Conservation (phyloP, 768 basidiomycete genomes). For the Suillus cothurnatus region DNA sequence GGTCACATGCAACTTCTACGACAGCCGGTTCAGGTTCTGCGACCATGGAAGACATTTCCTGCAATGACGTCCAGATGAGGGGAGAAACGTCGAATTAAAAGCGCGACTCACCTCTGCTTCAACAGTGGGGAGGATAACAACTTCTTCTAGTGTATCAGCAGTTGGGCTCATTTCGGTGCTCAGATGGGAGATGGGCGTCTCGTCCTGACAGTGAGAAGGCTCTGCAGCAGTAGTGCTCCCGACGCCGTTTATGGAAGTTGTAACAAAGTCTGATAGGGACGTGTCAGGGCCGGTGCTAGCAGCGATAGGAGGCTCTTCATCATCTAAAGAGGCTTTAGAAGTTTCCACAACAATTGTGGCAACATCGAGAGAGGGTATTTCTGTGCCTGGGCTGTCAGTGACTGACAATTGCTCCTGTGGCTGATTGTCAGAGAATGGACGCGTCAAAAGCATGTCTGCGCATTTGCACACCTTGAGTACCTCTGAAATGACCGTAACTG, state of each 20-base stretch:
- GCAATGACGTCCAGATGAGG: background rate
- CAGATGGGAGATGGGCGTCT: constrained; percentile 1
- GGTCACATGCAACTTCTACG: constrained; percentile 6
- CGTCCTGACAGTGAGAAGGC: background rate
- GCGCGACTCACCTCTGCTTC: background rate
- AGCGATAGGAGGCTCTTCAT: constrained; percentile 5
- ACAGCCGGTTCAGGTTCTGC: background rate
- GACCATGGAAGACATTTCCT: background rate
- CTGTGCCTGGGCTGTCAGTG: background rate
- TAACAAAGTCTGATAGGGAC: constrained; percentile 1
- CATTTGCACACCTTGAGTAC: constrained; percentile 4
- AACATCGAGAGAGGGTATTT: background rate
- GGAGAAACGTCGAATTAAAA: background rate
- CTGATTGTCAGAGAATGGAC: constrained; percentile 5
- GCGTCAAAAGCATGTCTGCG: constrained; percentile 6
- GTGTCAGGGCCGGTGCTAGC: background rate
- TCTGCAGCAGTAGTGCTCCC: constrained; percentile 8
- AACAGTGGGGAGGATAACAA: background rate
- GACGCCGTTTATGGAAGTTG: constrained; percentile 9
- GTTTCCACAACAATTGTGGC: background rate
- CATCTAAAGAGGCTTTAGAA: constrained; percentile 1
- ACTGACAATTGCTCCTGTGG: background rate
- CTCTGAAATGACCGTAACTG: background rate
- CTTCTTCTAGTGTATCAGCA: constrained; percentile 1
- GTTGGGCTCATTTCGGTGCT: background rate